phyloP scores from a whole-genome alignment of 495 filamentous ascomycete species.

The Xylaria nigripes region DNA sequence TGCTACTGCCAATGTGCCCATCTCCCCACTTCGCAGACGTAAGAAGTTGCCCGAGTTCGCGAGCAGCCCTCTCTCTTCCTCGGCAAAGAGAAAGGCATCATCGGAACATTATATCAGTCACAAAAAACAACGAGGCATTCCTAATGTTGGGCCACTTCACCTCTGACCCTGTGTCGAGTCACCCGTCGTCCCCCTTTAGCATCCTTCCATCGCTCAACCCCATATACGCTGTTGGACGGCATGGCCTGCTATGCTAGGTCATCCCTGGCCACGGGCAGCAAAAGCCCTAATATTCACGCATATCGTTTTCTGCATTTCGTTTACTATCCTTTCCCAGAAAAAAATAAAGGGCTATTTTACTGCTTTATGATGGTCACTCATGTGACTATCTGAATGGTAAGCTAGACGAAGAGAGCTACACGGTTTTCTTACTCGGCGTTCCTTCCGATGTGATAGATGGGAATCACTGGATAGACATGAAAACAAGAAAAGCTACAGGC shows the following conservation, averaged over 20 bases:
- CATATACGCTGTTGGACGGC: constrained; percentile 27
- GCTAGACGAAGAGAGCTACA: not conserved
- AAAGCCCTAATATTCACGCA: not conserved
- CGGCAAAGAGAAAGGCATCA: constrained; percentile 44
- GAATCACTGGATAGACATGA: not conserved
- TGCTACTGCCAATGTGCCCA: constrained; percentile 45
- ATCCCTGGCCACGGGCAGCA: constrained; percentile 25
- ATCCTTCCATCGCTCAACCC: constrained; percentile 2
- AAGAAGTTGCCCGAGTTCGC: constrained; percentile 33
- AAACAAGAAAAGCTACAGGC: not conserved
- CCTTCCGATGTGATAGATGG: not conserved
- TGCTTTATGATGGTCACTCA: not conserved
- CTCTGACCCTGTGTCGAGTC: constrained; percentile 8
- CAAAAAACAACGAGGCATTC: constrained; percentile 44
- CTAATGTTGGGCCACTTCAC: constrained; percentile 29
- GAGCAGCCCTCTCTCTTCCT: constrained; percentile 32
- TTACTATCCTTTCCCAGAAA: not conserved
- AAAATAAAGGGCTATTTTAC: not conserved
- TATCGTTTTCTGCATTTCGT: not conserved
- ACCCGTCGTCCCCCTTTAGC: not conserved
- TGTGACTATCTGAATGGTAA: not conserved
- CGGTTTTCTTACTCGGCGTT: not conserved
- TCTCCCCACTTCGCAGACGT: constrained; percentile 44
- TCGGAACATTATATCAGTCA: constrained; percentile 30
- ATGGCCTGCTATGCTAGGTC: constrained; percentile 20